Evolutionary conservation across 2,329 filamentous ascomycete genomes (phyloP), one percentile per base, ranked within the genome.

Genomic region (Penicillium brasilianum): DNA sequence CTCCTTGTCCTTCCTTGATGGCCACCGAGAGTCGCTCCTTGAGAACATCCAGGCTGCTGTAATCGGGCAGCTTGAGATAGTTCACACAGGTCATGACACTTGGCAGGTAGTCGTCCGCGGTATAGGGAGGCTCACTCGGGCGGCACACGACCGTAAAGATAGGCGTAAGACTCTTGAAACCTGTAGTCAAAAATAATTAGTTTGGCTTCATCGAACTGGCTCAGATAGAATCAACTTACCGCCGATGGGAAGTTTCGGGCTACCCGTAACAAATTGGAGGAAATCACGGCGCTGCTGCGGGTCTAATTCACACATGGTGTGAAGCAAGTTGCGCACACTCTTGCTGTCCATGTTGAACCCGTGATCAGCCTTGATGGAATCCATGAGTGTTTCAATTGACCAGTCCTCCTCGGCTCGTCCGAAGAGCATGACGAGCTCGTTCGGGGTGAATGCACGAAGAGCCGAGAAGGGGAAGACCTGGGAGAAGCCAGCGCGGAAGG

Each of bases 41-140:
- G 78, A 99, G 87, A 55, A 90, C 84, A 1, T 91, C 86, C 64
- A 96, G 81, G 68, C 82, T 88, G 67, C 88, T 94, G 79, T 99
- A 99, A 78, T 99, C 92, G 20, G 95, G 95, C 73, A 99, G 85
- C 80, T 99, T 99, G 71, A 99, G 87, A 76, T 99, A 99, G 78
- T 99, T 99, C 78, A 97, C 95, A 76, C 96, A 99, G 11, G 96
- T 99, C 96, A 99, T 99, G 76, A 99, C 96, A 75, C 93, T 98
- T 13, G 96, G 95, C n/a, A 99, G 85, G 72, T 98, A 99, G 80
- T 99, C 95, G 73, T 99, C 95, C 4, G 94, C 94, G 3, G 89
- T 90, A 76, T 93, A 95, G 1, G 95, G 95, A 16, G 92, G 88
- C 74, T 99, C 95, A 77, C 92, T 96, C n/a, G 94, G 94, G 78